These are phyloP conservation scores for Pezizomycotina sp. DNA, from an alignment of 2,329 filamentous ascomycete genomes.

Conservation along the genomic window DNA sequence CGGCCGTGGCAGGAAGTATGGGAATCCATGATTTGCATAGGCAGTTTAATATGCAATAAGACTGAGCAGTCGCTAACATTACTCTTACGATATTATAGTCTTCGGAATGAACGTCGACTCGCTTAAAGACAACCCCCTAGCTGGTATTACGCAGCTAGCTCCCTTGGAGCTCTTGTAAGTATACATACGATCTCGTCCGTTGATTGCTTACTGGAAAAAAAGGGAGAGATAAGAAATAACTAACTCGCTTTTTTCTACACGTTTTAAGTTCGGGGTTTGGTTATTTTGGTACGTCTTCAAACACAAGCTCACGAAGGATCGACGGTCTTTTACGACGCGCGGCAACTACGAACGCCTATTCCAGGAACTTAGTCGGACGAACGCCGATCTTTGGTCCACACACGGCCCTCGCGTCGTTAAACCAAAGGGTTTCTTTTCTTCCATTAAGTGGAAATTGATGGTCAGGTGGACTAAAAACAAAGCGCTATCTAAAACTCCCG, in stretches of 20 bases:
- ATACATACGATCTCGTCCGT: too few species aligned
- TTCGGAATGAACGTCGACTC: constrained; percentile 38
- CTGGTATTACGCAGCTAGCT: too few species aligned
- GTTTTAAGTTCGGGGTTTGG: constrained; percentile 32
- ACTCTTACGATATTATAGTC: too few species aligned
- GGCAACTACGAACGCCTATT: constrained; percentile 38
- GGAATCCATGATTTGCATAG: too few species aligned
- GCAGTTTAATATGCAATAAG: too few species aligned
- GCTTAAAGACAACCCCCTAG: constrained; percentile 31
- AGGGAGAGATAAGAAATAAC: too few species aligned
- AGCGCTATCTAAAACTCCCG: constrained; percentile 18
- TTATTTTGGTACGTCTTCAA: constrained; percentile 31
- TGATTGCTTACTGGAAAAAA: too few species aligned
- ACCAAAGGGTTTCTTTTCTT: constrained; percentile 29
- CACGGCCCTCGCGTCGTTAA: constrained; percentile 32
- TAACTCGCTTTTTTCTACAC: too few species aligned
- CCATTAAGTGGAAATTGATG: constrained; percentile 36
- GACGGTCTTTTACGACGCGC: constrained; percentile 26
- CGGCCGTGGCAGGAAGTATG: constrained; percentile 15
- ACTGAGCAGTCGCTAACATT: too few species aligned
- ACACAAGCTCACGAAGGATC: constrained; percentile 22
- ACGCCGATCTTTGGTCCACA: constrained; percentile 36
- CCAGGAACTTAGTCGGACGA: constrained; percentile 32
- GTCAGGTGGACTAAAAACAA: constrained; percentile 31
- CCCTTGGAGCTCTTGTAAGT: too few species aligned